phyloP scores from a whole-genome alignment of 805 yeast genomes.

The Nakazawaea siamensis region DNA sequence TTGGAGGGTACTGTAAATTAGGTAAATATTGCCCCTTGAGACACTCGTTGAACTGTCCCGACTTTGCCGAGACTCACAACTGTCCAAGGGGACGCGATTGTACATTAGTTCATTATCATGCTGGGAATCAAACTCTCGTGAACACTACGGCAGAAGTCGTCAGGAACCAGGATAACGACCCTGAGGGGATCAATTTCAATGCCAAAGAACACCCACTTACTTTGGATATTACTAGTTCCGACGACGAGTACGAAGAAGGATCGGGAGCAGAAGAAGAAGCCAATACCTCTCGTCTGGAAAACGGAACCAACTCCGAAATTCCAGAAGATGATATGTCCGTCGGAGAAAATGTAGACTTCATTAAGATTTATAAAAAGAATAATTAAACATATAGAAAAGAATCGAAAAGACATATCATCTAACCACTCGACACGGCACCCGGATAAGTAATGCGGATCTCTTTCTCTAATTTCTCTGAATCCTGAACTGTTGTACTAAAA shows the following conservation, averaged over 20 bases:
- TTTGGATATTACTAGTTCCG: constrained; percentile 10
- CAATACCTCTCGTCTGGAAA: background rate
- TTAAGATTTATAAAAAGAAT: constrained; percentile 6
- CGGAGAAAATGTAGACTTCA: constrained; percentile 16
- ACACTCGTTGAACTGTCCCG: constrained; percentile 66
- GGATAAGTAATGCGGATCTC: no score
- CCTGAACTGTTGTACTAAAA: no score
- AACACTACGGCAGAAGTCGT: constrained; percentile 10
- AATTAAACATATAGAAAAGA: no score
- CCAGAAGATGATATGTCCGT: constrained; percentile 11
- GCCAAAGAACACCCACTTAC: constrained; percentile 5
- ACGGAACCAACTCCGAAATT: background rate
- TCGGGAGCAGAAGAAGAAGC: constrained; percentile 20
- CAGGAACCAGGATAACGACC: constrained; percentile 24
- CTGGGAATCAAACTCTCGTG: constrained; percentile 1
- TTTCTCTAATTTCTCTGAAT: no score
- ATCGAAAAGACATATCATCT: no score
- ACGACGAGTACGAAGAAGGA: constrained; percentile 11
- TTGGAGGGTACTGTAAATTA: constrained; percentile 59
- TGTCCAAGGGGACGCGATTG: constrained; percentile 51
- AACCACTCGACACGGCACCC: no score
- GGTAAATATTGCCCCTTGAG: constrained; percentile 50
- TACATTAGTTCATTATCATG: constrained; percentile 37
- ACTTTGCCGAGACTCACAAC: constrained; percentile 48
- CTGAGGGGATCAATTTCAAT: constrained; percentile 4